Evolutionary conservation across 306 rosid genomes (phyloP).

Genomic region (Erythrophleum fordii): DNA sequence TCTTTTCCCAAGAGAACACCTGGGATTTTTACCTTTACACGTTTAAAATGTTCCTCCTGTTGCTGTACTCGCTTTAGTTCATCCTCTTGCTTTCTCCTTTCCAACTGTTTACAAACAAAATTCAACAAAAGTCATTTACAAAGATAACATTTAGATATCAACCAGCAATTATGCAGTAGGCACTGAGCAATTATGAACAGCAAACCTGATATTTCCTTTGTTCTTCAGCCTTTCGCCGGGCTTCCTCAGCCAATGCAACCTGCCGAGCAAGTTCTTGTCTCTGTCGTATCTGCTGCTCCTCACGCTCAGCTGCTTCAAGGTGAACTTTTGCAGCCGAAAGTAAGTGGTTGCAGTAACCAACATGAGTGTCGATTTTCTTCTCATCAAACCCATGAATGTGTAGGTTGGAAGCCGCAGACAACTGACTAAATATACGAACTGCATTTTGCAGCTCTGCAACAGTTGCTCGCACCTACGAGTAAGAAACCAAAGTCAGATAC

Average conservation of each 20-base stretch:
- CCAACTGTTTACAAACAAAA: slow-evolving; percentile 66
- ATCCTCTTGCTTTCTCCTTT: slow-evolving; percentile 96
- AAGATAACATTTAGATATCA: slow-evolving; percentile 22
- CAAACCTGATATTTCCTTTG: slow-evolving; percentile 89
- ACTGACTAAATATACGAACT: slow-evolving; percentile 91
- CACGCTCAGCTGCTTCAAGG: slow-evolving; percentile 90
- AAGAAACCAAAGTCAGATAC: slow-evolving; percentile 36
- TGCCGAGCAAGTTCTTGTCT: slow-evolving; percentile 97
- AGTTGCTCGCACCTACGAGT: slow-evolving; percentile 82
- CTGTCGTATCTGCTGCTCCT: slow-evolving; percentile 89
- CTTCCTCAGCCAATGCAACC: slow-evolving; percentile 92
- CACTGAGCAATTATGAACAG: slow-evolving; percentile 36
- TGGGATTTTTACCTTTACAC: slow-evolving; percentile 72
- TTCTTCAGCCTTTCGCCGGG: slow-evolving; percentile 96
- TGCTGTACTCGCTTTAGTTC: slow-evolving; percentile 89
- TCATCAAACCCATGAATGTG: slow-evolving; percentile 98
- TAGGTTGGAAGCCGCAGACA: slow-evolving; percentile 99
- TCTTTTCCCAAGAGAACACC: slow-evolving; percentile 22
- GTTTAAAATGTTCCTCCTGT: slow-evolving; percentile 94
- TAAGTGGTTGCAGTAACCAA: slow-evolving; percentile 91
- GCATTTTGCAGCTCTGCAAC: slow-evolving; percentile 96
- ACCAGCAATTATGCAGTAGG: slow-evolving; percentile 18
- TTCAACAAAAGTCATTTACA: slow-evolving; percentile 25
- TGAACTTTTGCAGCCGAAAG: slow-evolving; percentile 90
- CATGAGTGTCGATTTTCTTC: slow-evolving; percentile 98